phyloP scores from a whole-genome alignment of 2,329 filamentous ascomycete genomes.

The Fusarium sulawesiense region DNA sequence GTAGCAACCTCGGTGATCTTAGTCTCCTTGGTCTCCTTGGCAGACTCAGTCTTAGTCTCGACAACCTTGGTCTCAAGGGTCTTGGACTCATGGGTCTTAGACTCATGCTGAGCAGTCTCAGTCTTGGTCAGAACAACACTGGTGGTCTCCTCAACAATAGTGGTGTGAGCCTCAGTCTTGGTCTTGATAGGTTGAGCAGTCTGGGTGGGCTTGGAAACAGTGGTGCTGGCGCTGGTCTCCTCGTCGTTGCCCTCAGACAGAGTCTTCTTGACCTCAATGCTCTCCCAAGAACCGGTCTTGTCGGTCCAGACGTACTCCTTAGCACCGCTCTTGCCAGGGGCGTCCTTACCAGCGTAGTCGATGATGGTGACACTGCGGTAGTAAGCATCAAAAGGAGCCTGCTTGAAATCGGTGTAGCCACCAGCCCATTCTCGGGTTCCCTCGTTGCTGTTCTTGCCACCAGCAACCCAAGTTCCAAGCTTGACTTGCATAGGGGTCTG shows the following conservation, averaged over 20 bases:
- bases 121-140: constrained; percentile 30
- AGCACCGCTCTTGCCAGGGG: constrained; percentile 53
- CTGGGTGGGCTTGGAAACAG: constrained; percentile 33
- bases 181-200: constrained; percentile 32
- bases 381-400: constrained; percentile 66
- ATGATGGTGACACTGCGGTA: constrained; percentile 67
- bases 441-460: constrained; percentile 66
- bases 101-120: constrained; percentile 9
- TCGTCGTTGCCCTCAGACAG: constrained; percentile 43
- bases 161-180: constrained; percentile 24
- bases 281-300: constrained; percentile 60
- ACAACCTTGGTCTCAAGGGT: not conserved
- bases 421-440: constrained; percentile 81
- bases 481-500: constrained; percentile 80
- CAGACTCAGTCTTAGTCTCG: constrained; percentile 7
- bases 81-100: constrained; percentile 18
- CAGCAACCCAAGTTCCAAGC: constrained; percentile 75
- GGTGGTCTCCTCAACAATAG: constrained; percentile 24
- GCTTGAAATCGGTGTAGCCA: constrained; percentile 66
- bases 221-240: constrained; percentile 37
- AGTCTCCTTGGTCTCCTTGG: constrained; percentile 13
- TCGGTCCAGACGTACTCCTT: constrained; percentile 65
- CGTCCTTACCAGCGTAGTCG: constrained; percentile 65
- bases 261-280: constrained; percentile 62
- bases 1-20: constrained; percentile 8